Evolutionary conservation across 208 protist genomes (phyloP).

Genomic region (Acanthamoeba polyphaga): DNA sequence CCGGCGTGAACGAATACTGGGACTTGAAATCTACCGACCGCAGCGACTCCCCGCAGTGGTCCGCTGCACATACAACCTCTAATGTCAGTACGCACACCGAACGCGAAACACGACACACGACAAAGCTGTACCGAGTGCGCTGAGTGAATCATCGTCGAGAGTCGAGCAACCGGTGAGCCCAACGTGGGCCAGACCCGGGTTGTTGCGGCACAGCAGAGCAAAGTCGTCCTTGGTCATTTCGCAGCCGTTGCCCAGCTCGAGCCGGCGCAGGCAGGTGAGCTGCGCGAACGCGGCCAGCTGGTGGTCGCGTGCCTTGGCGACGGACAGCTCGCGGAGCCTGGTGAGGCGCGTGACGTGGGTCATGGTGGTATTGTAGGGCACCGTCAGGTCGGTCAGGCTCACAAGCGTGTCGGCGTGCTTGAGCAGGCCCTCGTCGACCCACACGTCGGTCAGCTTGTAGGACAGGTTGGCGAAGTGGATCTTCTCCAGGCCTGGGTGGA

Average conservation of each 20-base stretch:
- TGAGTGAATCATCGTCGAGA: not conserved
- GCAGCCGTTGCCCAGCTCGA: not conserved
- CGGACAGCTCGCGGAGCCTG: not conserved
- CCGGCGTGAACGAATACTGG: not conserved
- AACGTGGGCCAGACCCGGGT: not conserved
- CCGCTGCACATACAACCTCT: not conserved
- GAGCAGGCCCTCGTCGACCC: constrained; percentile 32
- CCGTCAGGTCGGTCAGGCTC: not conserved
- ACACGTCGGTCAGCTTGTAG: not conserved
- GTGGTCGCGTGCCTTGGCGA: not conserved
- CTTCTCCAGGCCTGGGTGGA: not conserved
- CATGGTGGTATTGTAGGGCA: constrained; percentile 26
- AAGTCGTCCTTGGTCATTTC: not conserved
- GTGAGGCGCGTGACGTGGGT: not conserved
- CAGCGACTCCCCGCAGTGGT: constrained; percentile 14
- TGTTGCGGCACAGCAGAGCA: constrained; percentile 22
- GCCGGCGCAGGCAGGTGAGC: not conserved
- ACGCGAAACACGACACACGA: not conserved
- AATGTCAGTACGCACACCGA: not conserved
- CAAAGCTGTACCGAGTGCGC: not conserved
- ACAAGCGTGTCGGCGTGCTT: constrained; percentile 14
- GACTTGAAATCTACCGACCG: not conserved
- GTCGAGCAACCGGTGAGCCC: not conserved
- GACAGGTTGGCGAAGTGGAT: not conserved
- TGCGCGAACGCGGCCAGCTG: not conserved